phyloP scores from a whole-genome alignment of 176 grass and related monocot species.

The Phoenix dactylifera region DNA sequence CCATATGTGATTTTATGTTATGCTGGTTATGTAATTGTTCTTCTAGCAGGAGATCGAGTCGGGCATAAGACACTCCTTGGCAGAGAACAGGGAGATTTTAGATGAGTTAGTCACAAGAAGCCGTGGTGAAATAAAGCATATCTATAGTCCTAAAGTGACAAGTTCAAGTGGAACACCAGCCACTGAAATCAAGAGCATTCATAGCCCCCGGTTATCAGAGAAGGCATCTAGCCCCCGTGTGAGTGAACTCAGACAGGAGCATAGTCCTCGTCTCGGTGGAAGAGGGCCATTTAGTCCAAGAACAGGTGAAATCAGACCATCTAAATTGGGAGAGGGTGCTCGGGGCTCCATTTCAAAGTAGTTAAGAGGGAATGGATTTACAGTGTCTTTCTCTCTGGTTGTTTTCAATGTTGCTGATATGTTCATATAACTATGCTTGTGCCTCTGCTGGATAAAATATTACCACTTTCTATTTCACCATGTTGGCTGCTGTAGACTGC shows the following conservation, averaged over 20 bases:
- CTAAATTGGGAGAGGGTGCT: conserved; percentile 37
- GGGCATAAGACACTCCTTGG: conserved; percentile 19
- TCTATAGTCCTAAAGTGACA: conserved; percentile 88
- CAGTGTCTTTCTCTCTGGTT: background rate
- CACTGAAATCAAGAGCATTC: conserved; percentile 47
- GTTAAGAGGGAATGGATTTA: background rate
- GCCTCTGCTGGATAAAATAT: too few relatives aligned
- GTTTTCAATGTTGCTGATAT: too few relatives aligned
- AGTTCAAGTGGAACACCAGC: conserved; percentile 77
- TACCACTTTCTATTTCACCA: too few relatives aligned
- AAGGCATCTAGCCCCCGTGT: conserved; percentile 67
- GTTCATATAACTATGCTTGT: too few relatives aligned
- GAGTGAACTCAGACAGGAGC: conserved; percentile 57
- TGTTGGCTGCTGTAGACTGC: too few relatives aligned
- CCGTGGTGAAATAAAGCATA: conserved; percentile 77
- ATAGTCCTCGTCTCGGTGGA: conserved; percentile 17
- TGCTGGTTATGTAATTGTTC: conserved; percentile 10
- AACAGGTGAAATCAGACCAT: conserved; percentile 36
- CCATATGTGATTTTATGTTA: background rate
- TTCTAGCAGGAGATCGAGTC: conserved; percentile 62
- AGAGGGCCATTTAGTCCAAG: conserved; percentile 24
- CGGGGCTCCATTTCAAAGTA: conserved; percentile 12
- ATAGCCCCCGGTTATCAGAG: conserved; percentile 71
- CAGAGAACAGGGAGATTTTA: conserved; percentile 62
- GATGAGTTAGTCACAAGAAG: conserved; percentile 88